Conservation (phyloP, 805 yeast genomes). For the Teunomyces aglyptinius region DNA sequence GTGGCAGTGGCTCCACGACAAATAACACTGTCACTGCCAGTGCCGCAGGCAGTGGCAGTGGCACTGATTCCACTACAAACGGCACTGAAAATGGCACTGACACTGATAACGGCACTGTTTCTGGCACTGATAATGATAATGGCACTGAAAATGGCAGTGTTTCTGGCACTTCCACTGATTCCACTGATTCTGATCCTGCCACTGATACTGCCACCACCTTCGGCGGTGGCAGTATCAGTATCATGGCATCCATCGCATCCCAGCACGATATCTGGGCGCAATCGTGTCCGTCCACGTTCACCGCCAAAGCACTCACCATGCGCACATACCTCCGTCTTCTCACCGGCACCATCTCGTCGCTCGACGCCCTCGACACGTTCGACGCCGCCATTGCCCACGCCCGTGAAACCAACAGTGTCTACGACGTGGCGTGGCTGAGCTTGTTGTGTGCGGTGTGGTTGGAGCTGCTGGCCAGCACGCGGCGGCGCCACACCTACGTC, state of each 20-base stretch:
- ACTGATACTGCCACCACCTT: background rate
- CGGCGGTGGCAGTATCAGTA: background rate
- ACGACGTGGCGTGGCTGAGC: conserved; percentile 40
- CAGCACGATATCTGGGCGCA: conserved; percentile 34
- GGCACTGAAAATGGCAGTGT: conserved; percentile 9
- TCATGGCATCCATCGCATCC: background rate
- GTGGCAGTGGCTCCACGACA: conserved; percentile 8
- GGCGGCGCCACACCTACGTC: conserved; percentile 20
- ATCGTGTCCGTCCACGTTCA: conserved; percentile 36
- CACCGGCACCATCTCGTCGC: conserved; percentile 17
- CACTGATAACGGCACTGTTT: conserved; percentile 11
- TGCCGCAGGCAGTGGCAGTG: no score
- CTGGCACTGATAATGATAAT: conserved; percentile 15
- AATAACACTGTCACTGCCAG: no score
- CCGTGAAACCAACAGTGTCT: conserved; percentile 23
- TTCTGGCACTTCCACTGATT: background rate
- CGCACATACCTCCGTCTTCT: conserved; percentile 25
- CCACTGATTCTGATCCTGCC: background rate
- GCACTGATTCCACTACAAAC: no score
- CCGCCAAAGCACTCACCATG: conserved; percentile 33
- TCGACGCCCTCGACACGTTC: conserved; percentile 43
- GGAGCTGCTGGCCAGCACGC: background rate
- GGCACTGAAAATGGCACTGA: background rate
- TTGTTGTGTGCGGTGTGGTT: conserved; percentile 46
- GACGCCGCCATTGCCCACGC: conserved; percentile 46